Evolutionary conservation across 768 basidiomycete species (phyloP).

Genomic region (Leccinum ochraceum): DNA sequence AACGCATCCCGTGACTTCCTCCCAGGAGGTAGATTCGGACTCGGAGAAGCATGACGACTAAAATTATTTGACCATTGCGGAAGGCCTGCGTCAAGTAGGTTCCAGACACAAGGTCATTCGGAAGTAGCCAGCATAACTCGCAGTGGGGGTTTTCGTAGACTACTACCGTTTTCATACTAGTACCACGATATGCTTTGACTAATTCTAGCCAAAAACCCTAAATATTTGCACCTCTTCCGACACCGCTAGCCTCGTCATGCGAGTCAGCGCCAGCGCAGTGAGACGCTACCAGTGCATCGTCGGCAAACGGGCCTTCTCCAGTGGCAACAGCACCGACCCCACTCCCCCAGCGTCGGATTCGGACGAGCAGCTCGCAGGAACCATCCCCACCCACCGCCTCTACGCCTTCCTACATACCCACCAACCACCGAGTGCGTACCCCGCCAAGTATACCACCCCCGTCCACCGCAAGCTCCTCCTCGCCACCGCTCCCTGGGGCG

Average conservation of each 20-base stretch:
- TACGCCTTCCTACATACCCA: constrained; percentile 58
- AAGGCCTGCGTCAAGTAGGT: too few species aligned
- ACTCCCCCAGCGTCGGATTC: background rate
- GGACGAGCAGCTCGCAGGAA: constrained; percentile 45
- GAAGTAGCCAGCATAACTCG: too few species aligned
- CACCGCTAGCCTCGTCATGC: background rate
- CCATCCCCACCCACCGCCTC: constrained; percentile 50
- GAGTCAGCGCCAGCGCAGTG: background rate
- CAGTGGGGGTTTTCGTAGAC: too few species aligned
- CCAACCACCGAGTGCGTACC: constrained; percentile 49
- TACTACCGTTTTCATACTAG: too few species aligned
- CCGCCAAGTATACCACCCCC: constrained; percentile 46
- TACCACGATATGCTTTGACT: too few species aligned
- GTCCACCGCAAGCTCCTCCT: constrained; percentile 53
- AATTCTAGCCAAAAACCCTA: background rate
- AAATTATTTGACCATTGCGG: too few species aligned
- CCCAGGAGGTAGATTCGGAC: too few species aligned
- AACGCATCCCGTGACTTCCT: too few species aligned
- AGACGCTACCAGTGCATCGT: background rate
- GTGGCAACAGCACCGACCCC: background rate
- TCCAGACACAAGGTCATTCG: too few species aligned
- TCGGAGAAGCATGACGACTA: too few species aligned
- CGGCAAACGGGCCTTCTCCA: background rate
- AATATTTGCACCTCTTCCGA: background rate
- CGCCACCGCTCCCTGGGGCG: constrained; percentile 47